phyloP scores from a whole-genome alignment of 441 rosid species.

The Erysimum cheiri region DNA sequence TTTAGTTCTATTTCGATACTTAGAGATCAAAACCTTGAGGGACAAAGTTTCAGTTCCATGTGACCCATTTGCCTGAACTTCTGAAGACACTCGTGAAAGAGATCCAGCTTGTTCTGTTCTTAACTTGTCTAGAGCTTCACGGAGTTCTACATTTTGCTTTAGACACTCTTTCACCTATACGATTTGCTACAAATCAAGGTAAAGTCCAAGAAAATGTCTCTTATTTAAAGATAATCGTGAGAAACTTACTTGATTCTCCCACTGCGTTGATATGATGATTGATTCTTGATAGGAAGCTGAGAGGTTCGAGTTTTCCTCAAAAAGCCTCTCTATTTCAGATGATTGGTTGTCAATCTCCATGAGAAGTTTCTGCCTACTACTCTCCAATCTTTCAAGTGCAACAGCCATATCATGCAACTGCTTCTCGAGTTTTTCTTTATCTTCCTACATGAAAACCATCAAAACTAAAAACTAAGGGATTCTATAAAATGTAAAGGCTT shows the following conservation, averaged over 20 bases:
- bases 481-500: neutral
- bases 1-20: neutral
- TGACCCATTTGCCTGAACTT: slow-evolving; percentile 44
- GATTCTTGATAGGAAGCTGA: slow-evolving; percentile 79
- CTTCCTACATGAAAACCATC: slow-evolving; percentile 62
- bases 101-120: slow-evolving; percentile 68
- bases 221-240: neutral
- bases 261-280: slow-evolving; percentile 60
- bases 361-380: slow-evolving; percentile 94
- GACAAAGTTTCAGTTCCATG: slow-evolving; percentile 58
- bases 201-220: slow-evolving; percentile 2
- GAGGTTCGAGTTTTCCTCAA: slow-evolving; percentile 84
- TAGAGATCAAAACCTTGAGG: slow-evolving; percentile 64
- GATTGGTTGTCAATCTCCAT: slow-evolving; percentile 97
- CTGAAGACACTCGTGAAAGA: slow-evolving; percentile 39
- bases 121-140: slow-evolving; percentile 64
- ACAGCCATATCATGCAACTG: slow-evolving; percentile 98
- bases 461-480: slow-evolving; percentile 17
- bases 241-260: slow-evolving; percentile 90
- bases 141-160: slow-evolving; percentile 88
- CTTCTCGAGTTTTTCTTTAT: slow-evolving; percentile 83
- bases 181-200: slow-evolving; percentile 16
- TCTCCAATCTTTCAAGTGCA: slow-evolving; percentile 89
- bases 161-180: slow-evolving; percentile 85
- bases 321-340: slow-evolving; percentile 92